Conservation (phyloP, 805 yeast species). For the Ogataea wickerhamii region DNA sequence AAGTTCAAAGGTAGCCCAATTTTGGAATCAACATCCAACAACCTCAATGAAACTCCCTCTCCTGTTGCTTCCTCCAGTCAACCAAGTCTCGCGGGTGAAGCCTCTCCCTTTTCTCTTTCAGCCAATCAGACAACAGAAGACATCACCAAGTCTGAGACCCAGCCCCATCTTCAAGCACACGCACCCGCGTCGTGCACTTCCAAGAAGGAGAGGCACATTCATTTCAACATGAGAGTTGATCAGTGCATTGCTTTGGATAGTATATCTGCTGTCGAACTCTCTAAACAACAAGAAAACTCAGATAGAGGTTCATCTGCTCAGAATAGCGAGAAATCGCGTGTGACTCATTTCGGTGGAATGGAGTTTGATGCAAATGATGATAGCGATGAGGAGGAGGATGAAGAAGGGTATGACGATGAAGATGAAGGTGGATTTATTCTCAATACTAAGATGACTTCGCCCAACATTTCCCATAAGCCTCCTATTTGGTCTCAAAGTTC, state of each 20-base stretch:
- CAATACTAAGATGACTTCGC: conserved; percentile 14
- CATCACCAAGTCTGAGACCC: conserved; percentile 5
- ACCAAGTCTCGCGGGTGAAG: conserved; percentile 9
- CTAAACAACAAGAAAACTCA: too few species aligned
- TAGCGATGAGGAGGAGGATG: conserved; percentile 20
- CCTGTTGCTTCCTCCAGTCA: conserved; percentile 14
- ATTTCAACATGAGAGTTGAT: conserved; percentile 89
- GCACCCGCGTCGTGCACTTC: conserved; percentile 4
- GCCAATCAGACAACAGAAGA: conserved; percentile 19
- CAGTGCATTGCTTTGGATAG: conserved; percentile 80
- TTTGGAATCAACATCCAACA: conserved; percentile 26
- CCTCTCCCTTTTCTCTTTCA: conserved; percentile 20
- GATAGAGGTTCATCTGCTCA: too few species aligned
- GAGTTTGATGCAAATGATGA: conserved; percentile 29
- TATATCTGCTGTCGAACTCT: conserved; percentile 15
- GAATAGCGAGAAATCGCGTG: too few species aligned
- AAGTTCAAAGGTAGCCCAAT: conserved; percentile 32
- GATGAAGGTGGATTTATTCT: conserved; percentile 27
- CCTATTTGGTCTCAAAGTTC: conserved; percentile 17
- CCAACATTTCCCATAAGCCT: conserved; percentile 29
- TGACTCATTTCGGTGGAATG: conserved; percentile 16
- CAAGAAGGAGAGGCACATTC: conserved; percentile 65
- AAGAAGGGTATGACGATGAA: conserved; percentile 21
- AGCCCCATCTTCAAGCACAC: conserved; percentile 4
- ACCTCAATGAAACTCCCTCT: conserved; percentile 17